Base-by-base conservation (phyloP, 441 rosid genomes). In the Adansonia gregorii region DNA sequence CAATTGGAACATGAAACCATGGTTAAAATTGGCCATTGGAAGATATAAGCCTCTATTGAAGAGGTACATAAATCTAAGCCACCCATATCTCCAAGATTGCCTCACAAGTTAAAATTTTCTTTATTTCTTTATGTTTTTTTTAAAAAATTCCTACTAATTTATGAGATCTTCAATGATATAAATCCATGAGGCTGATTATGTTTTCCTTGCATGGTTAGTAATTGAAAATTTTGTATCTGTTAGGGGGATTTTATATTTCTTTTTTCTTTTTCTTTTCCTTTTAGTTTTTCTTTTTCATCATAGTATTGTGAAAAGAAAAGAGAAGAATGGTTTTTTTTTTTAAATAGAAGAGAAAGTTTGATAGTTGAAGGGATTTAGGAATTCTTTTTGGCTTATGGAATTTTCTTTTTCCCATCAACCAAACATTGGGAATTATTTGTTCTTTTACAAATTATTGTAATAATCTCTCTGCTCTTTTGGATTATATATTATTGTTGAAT, bases 1-100 rank as follows among this genome's bases (percentile, higher is more conserved):
- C 60, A 95, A 92, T 51, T 98, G 99, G 52, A 88, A 92, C 85
- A 85, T 94, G 97, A 95, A 95, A 85, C 99, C 99, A 0, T 95
- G 99, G 99, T 88, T 95, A 75, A 89, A 89, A 86, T 72, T 94
- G 78, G 95, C 85, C 27, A 88, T 92, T 72, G 85, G 82, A 78
- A 89, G 97, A 87, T 95, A 92, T 81, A 95, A 89, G 87, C 94
- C 93, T 73, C 79, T 90, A 22, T 93, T 97, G 99, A 87, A 86
- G 80, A 88, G 84, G 85, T 95, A 88, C 83, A 75, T 90, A 85
- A 88, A 95, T 80, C 89, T 79, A 43, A 85, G 85, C 82, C 97
- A 91, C 80, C 94, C 95, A 39, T 89, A 89, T 81, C 79, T 88
- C 76, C 87, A 80, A 78, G 87, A 89, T 60, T 95, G 99, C 79